Conservation (phyloP, 768 basidiomycete species). For the Cystofilobasidium capitatum region DNA sequence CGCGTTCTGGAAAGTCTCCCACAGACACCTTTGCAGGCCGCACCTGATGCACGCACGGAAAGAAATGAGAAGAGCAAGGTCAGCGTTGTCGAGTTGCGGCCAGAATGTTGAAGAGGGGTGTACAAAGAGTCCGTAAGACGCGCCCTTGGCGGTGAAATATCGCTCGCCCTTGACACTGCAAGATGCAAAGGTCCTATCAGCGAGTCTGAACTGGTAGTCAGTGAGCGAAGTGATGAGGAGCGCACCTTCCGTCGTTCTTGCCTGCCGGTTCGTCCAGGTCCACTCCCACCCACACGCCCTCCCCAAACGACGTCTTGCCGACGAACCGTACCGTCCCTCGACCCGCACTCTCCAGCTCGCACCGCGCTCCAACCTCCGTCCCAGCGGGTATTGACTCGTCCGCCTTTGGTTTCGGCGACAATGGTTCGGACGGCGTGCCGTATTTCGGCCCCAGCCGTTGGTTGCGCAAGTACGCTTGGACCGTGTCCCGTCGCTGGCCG, state of each 20-base stretch:
- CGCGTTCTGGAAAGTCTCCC: conserved; percentile 80
- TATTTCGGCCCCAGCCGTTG: conserved; percentile 77
- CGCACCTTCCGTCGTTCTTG: conserved; percentile 90
- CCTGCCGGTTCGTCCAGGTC: conserved; percentile 94
- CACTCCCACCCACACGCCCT: conserved; percentile 73
- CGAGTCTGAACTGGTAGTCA: not conserved
- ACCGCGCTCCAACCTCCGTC: conserved; percentile 54
- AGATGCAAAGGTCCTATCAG: not conserved
- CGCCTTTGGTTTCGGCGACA: conserved; percentile 32
- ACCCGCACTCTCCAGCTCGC: conserved; percentile 72
- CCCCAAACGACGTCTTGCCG: conserved; percentile 66
- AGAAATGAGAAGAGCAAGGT: not conserved
- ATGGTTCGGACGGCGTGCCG: conserved; percentile 41
- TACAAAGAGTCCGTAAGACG: conserved; percentile 75
- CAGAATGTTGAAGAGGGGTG: conserved; percentile 26
- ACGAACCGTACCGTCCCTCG: conserved; percentile 79
- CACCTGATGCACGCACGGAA: not conserved
- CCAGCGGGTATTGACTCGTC: conserved; percentile 20
- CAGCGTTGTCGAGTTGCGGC: not conserved
- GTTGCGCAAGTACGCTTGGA: conserved; percentile 76
- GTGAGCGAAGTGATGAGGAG: conserved; percentile 29
- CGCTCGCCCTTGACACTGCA: conserved; percentile 66
- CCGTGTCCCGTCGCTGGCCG: conserved; percentile 69
- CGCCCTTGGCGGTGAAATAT: conserved; percentile 66
- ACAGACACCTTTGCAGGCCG: conserved; percentile 65